Percentiles rank a stretch among this genome's conserved stretches.
Evolutionary conservation across 2,329 filamentous ascomycete species (phyloP).

Genomic region (Plenodomus lindquistii): DNA sequence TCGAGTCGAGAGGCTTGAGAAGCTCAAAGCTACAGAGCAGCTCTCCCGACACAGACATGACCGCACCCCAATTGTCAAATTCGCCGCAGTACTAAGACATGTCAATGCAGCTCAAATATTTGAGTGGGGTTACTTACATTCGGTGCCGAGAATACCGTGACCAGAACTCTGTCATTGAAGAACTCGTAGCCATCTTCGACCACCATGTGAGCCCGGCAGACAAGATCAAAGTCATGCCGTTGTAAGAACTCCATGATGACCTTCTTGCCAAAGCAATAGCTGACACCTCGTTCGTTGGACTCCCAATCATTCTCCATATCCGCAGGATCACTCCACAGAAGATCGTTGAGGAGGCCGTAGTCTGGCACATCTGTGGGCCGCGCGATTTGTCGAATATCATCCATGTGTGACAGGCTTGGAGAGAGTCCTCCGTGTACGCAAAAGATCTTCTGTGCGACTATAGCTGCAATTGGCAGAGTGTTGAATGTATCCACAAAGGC

Average conservation of each 20-base stretch:
- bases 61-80: constrained; percentile 98
- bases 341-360: constrained; percentile 91
- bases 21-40: constrained; percentile 96
- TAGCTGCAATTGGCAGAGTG: constrained; percentile 90
- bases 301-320: constrained; percentile 99
- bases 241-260: constrained; percentile 96
- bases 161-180: constrained; percentile 90
- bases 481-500: constrained; percentile 98
- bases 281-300: constrained; percentile 93
- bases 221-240: constrained; percentile 93
- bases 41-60: constrained; percentile 96
- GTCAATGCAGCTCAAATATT: constrained; percentile 17
- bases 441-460: constrained; percentile 96
- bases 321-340: constrained; percentile 96
- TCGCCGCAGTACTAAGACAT: constrained; percentile 86
- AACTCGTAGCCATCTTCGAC: constrained; percentile 99
- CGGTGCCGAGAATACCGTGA: constrained; percentile 96
- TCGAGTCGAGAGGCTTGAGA: constrained; percentile 93
- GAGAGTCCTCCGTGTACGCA: constrained; percentile 95
- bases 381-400: constrained; percentile 94
- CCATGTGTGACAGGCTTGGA: constrained; percentile 92
- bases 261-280: constrained; percentile 97
- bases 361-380: constrained; percentile 96
- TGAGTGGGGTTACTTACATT: constrained; percentile 67
- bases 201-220: constrained; percentile 98